Base-by-base conservation (phyloP, 1,284 basidiomycete species). In the Wallemia hederae region DNA sequence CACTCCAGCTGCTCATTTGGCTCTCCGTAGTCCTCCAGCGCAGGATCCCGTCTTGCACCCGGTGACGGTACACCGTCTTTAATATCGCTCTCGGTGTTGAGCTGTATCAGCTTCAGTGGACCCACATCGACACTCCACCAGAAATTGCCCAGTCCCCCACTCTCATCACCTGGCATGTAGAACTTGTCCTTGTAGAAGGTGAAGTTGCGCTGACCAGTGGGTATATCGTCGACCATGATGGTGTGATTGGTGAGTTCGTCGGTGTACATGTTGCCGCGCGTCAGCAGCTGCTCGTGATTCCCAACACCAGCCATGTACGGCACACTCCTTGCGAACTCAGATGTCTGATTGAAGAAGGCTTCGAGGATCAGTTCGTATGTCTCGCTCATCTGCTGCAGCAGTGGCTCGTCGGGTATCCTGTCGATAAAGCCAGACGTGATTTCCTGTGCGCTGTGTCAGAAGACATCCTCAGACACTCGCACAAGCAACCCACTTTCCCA, bases 341-440 rank as follows among this genome's bases (percentile, higher is more conserved):
- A 61, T 62, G 69, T 64, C 66, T 69, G 69, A 60, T 69, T 63
- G 63, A 69, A 69, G 66, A 69, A 71, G 15, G 68, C 61, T 61
- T 71, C 70, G 61, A 66, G 67, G 63, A 70, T 68, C 55, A 63
- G 62, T 60, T 68, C 66, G 63, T 69, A 69, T 19, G 67, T 56
- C 31, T 61, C 61, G 5, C 56, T 59, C 19, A 66, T 65, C 60
- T 67, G n/a, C n/a, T n/a, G n/a, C n/a, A n/a, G n/a, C n/a, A n/a
- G n/a, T n/a, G n/a, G n/a, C n/a, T n/a, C n/a, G n/a, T n/a, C n/a
- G n/a, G n/a, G n/a, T n/a, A n/a, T n/a, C n/a, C n/a, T n/a, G n/a
- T n/a, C n/a, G n/a, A n/a, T n/a, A n/a, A n/a, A n/a, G n/a, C n/a
- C n/a, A n/a, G n/a, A n/a, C n/a, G n/a, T n/a, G n/a, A n/a, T n/a